A percentile compares a stretch with the other conserved stretches of the same genome.
These are phyloP conservation scores for Talaromyces wortmannii DNA, from an alignment of 495 filamentous ascomycete species.

Conservation along the genomic window DNA sequence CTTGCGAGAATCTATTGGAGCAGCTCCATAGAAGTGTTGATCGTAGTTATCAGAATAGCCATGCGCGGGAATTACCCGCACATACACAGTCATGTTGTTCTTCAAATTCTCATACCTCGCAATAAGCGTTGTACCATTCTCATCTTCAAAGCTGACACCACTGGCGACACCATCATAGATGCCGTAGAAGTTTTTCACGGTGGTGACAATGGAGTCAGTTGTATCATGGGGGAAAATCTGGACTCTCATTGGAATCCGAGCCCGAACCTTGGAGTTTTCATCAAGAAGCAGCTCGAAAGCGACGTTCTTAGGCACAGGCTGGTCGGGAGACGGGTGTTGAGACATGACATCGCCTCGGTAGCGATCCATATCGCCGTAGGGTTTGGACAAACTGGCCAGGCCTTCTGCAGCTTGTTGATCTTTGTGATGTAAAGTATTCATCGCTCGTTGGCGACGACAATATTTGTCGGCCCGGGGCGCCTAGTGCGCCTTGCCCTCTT, in stretches of 20 bases:
- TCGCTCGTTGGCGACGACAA: not conserved
- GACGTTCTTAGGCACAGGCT: conserved; percentile 66
- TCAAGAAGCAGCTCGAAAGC: conserved; percentile 79
- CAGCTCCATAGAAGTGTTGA: conserved; percentile 33
- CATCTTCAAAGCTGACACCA: conserved; percentile 88
- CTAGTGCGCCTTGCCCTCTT: conserved; percentile 4
- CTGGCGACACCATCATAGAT: conserved; percentile 70
- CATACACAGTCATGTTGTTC: conserved; percentile 83
- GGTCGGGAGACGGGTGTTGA: conserved; percentile 42
- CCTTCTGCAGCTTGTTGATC: conserved; percentile 7
- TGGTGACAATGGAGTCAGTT: conserved; percentile 92
- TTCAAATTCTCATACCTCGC: conserved; percentile 90
- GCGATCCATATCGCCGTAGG: conserved; percentile 4
- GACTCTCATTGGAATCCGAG: conserved; percentile 82
- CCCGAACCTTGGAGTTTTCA: conserved; percentile 63
- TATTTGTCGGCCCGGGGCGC: not conserved
- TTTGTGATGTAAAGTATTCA: not conserved
- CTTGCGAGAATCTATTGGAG: conserved; percentile 35
- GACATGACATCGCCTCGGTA: conserved; percentile 15
- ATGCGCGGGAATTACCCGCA: conserved; percentile 69
- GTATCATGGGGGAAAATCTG: conserved; percentile 89
- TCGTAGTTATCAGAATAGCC: conserved; percentile 26
- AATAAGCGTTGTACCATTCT: conserved; percentile 78
- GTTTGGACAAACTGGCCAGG: conserved; percentile 3
- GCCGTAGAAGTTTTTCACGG: conserved; percentile 96